These are phyloP conservation scores for Ophiocordyceps camponoti-leonardi DNA, from an alignment of 2,329 filamentous ascomycete species.

Conservation along the genomic window DNA sequence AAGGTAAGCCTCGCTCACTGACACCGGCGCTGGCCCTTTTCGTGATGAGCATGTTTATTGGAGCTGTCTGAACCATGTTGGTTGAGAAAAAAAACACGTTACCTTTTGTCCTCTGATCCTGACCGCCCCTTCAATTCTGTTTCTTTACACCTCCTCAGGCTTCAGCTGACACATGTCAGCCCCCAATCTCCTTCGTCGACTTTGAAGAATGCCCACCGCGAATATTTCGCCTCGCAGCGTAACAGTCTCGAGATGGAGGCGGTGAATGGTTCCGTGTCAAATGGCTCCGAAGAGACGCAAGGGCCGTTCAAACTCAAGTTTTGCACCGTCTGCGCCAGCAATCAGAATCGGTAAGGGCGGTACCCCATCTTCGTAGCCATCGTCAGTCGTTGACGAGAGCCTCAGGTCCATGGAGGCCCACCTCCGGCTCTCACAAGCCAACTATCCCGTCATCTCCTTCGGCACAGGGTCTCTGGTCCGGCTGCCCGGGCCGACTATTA, in stretches of 20 bases:
- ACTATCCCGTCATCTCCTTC: slow-evolving; percentile 95
- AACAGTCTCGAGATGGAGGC: slow-evolving; percentile 19
- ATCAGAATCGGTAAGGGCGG: slow-evolving; percentile 70
- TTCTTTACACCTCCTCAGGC: background rate
- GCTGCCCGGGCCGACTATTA: slow-evolving; percentile 77
- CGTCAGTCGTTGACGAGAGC: slow-evolving; percentile 1
- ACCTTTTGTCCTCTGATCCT: slow-evolving; percentile 30
- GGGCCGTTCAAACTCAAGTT: slow-evolving; percentile 80
- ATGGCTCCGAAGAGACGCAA: slow-evolving; percentile 29
- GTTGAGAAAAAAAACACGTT: slow-evolving; percentile 29
- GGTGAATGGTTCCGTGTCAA: slow-evolving; percentile 21
- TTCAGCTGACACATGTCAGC: slow-evolving; percentile 1
- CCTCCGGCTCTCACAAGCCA: slow-evolving; percentile 67
- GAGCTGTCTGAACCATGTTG: slow-evolving; percentile 56
- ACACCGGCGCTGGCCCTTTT: slow-evolving; percentile 3
- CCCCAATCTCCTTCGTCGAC: background rate
- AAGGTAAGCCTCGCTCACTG: background rate
- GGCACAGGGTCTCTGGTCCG: slow-evolving; percentile 91
- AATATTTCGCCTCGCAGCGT: slow-evolving; percentile 2
- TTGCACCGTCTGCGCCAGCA: slow-evolving; percentile 97
- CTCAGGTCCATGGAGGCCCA: slow-evolving; percentile 75
- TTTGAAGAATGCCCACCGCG: slow-evolving; percentile 8
- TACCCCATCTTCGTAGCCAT: slow-evolving; percentile 1
- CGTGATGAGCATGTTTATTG: slow-evolving; percentile 45
- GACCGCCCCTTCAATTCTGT: background rate